Base-by-base conservation (phyloP, 1,284 basidiomycete genomes). In the Sanghuangporus weigelae region DNA sequence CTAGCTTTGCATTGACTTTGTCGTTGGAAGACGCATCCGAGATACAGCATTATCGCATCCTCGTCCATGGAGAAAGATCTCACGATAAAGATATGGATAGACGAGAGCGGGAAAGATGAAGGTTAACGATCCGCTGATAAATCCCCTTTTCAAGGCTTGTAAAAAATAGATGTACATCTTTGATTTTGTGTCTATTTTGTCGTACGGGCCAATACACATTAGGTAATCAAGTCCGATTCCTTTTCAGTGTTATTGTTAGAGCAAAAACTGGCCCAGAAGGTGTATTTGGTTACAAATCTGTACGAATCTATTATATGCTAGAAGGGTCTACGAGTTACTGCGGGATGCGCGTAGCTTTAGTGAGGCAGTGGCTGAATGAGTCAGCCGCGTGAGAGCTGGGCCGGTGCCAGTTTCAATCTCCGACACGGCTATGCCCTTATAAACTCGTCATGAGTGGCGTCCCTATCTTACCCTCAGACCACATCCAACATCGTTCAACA, bases 61-160 rank as follows among this genome's bases (percentile, higher is more conserved):
- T 92, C 90, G 31, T 84, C 86, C 12, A 87, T 92, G 81, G 93
- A 95, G 70, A 92, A 92, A 70, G 93, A 95, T 70, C 75, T 90
- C 64, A 86, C 85, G 1, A 91, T 95, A 68, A 83, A 87, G 62
- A 70, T 95, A 31, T 95, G 93, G 93, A 78, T 80, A 62, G 86
- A 90, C 68, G 76, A 80, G 62, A 70, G 65, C 59, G 36, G 57
- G 36, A 57, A 67, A 36, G 60, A 59, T 36, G 53, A 48, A n/a
- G 55, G 62, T 8, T 66, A 42, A 54, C 26, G 26, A 31, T 4
- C 5, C 26, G 26, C 3, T 31, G 3, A 31, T 31, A 31, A 31
- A 4, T 31, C 3, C 26, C 5, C 3, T 31, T 31, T 31, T 5
- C 26, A 31, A 31, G 26, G 26, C 5, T 31, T 31, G 26, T n/a